These are phyloP conservation scores for Sphagnum magellanicum DNA, from an alignment of 228 moss, liverwort and hornwort genomes.

Conservation along the genomic window DNA sequence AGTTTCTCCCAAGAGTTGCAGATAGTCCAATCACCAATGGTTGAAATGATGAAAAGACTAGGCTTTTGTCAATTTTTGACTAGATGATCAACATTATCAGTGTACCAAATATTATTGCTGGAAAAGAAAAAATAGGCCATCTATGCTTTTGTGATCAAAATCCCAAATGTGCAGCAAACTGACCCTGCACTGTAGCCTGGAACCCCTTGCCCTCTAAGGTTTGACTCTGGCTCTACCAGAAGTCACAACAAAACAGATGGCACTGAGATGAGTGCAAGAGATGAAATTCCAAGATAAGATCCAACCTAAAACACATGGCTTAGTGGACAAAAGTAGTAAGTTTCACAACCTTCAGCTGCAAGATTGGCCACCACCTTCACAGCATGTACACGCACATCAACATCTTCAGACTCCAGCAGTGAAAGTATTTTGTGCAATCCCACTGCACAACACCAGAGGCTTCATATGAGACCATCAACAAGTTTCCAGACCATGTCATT, in stretches of 20 bases:
- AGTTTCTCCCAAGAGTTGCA: not conserved
- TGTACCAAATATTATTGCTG: no score
- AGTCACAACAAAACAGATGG: no score
- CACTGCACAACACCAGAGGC: constrained; percentile 18
- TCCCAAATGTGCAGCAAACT: no score
- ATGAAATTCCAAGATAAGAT: not conserved
- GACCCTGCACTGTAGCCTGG: no score
- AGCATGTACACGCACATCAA: constrained; percentile 93
- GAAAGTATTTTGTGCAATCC: constrained; percentile 98
- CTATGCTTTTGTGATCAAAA: not conserved
- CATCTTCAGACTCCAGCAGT: constrained; percentile 92
- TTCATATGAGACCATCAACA: no score
- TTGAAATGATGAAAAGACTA: not conserved
- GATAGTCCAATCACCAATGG: not conserved
- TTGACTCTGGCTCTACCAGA: no score
- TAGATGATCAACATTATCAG: no score
- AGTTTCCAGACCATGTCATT: not conserved
- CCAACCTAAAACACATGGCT: not conserved
- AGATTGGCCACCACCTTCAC: constrained; percentile 99
- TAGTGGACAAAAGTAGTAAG: not conserved
- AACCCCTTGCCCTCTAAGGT: no score
- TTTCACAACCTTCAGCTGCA: constrained; percentile 81
- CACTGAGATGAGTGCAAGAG: no score
- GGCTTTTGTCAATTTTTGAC: not conserved
- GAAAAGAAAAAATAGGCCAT: not conserved